Evolutionary conservation across 129 eudicot genomes (phyloP).

Genomic region (Logfia minima): DNA sequence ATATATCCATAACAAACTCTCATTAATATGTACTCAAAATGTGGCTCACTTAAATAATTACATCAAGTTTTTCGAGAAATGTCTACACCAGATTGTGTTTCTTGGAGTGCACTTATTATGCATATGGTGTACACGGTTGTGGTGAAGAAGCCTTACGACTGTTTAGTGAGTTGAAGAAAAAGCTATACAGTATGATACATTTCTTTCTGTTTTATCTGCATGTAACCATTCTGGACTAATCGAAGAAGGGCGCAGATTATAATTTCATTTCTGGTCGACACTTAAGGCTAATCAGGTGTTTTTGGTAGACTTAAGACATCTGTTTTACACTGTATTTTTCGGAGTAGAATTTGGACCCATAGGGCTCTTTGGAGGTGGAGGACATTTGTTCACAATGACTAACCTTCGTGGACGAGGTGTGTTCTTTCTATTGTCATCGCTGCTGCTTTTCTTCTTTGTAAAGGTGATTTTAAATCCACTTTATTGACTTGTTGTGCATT

Average conservation of each 20-base stretch:
- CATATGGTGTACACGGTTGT: constrained; percentile 54
- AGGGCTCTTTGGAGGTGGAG: too few species aligned
- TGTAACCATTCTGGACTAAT: constrained; percentile 66
- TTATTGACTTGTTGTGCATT: too few species aligned
- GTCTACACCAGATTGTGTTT: constrained; percentile 42
- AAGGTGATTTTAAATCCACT: too few species aligned
- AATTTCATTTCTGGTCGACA: too few species aligned
- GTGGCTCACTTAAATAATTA: constrained; percentile 55
- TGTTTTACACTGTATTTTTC: too few species aligned
- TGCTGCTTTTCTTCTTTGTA: too few species aligned
- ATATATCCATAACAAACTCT: constrained; percentile 45
- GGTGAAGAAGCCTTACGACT: constrained; percentile 54
- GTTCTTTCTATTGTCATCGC: too few species aligned
- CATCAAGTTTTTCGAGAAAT: constrained; percentile 43
- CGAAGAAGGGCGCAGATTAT: constrained; percentile 48
- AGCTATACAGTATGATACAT: constrained; percentile 44
- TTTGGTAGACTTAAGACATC: too few species aligned
- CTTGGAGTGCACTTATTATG: constrained; percentile 61
- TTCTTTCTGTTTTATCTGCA: constrained; percentile 56
- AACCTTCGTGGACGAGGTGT: too few species aligned
- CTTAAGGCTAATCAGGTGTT: too few species aligned
- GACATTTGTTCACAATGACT: too few species aligned
- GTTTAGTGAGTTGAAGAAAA: constrained; percentile 45
- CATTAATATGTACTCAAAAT: constrained; percentile 62
- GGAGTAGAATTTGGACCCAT: too few species aligned